Percentiles rank a stretch among this genome's conserved stretches.
Conservation (phyloP, 1,284 basidiomycete genomes). For the Schizopora paradoxa region DNA sequence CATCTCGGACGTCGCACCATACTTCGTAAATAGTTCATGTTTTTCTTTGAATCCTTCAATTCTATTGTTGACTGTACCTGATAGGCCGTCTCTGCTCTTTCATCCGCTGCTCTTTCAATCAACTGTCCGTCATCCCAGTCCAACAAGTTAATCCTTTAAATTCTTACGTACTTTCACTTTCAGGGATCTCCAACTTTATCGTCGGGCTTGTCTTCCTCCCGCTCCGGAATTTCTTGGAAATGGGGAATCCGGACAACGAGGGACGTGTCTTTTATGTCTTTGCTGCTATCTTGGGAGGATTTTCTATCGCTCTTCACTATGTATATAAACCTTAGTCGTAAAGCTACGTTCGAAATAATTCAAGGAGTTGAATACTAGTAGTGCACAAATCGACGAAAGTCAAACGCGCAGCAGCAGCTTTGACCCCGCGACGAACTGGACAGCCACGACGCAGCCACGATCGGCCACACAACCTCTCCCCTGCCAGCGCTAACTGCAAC, state of each 20-base stretch:
- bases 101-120: slow-evolving; percentile 77
- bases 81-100: slow-evolving; percentile 79
- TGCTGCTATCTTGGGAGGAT: slow-evolving; percentile 41
- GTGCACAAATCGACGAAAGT: too few species aligned
- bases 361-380: too few species aligned
- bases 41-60: slow-evolving; percentile 13
- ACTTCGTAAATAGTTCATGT: slow-evolving; percentile 46
- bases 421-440: too few species aligned
- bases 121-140: slow-evolving; percentile 54
- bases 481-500: too few species aligned
- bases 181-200: slow-evolving; percentile 80
- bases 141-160: neutral
- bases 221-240: slow-evolving; percentile 66
- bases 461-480: too few species aligned
- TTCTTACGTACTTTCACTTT: neutral
- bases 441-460: too few species aligned
- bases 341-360: too few species aligned
- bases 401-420: too few species aligned
- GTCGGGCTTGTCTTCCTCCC: slow-evolving; percentile 82
- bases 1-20: slow-evolving; percentile 86
- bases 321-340: too few species aligned
- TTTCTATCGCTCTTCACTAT: slow-evolving; percentile 34
- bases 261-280: slow-evolving; percentile 84
- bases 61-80: slow-evolving; percentile 3
- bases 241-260: slow-evolving; percentile 59